Conservation (phyloP, 352 stramenopile species). For the Thraustochytrium sp. region DNA sequence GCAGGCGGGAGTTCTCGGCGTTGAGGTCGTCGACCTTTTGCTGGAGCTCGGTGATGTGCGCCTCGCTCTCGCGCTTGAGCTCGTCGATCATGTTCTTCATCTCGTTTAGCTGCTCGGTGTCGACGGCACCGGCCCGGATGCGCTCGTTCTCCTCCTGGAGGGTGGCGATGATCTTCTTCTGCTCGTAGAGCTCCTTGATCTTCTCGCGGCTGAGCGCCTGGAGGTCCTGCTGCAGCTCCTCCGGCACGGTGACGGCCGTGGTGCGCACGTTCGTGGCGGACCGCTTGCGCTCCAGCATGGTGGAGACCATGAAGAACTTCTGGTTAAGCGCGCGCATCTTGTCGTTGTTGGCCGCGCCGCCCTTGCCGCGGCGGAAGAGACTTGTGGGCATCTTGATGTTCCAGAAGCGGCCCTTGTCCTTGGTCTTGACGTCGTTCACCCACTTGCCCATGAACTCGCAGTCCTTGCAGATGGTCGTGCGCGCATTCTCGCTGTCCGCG, state of each 20-base stretch:
- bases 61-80: conserved; percentile 27
- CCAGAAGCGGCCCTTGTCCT: conserved; percentile 36
- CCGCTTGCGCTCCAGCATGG: neutral
- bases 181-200: conserved; percentile 29
- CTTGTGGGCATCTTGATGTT: conserved; percentile 37
- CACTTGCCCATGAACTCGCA: conserved; percentile 43
- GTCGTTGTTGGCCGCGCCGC: neutral
- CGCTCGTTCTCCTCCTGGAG: conserved; percentile 32
- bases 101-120: neutral
- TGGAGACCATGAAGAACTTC: conserved; percentile 37
- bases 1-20: neutral
- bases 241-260: neutral
- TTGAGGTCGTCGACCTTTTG: conserved; percentile 16
- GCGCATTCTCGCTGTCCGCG: neutral
- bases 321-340: neutral
- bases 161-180: conserved; percentile 25
- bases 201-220: conserved; percentile 37
- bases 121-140: conserved; percentile 1
- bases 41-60: conserved; percentile 29
- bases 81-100: conserved; percentile 40
- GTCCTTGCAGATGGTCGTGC: conserved; percentile 22
- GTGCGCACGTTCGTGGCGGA: neutral
- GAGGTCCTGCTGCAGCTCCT: conserved; percentile 20
- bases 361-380: neutral
- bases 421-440: conserved; percentile 26